Conservation (phyloP, 1,139 yeast species). For the Nakaseomyces delphensis region DNA sequence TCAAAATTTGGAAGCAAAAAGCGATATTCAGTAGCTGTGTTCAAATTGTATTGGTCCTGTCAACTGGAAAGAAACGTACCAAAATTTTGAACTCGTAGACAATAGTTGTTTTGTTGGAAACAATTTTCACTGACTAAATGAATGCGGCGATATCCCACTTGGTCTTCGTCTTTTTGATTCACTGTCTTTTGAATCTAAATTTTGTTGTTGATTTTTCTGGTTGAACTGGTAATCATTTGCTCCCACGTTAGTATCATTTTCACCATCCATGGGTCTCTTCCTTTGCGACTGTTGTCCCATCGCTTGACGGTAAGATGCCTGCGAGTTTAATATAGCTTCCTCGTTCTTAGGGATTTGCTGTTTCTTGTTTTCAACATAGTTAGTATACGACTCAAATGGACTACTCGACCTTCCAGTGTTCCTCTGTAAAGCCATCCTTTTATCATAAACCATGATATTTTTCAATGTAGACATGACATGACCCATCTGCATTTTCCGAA, state of each 20-base stretch:
- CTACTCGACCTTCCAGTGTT: background rate
- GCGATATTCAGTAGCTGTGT: too few species aligned
- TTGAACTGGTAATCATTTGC: background rate
- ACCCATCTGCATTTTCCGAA: constrained; percentile 63
- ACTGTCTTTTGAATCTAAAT: background rate
- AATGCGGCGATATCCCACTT: background rate
- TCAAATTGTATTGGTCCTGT: too few species aligned
- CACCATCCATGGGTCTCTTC: background rate
- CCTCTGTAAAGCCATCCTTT: background rate
- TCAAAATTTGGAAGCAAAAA: too few species aligned
- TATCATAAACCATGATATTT: constrained; percentile 27
- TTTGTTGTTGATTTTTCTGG: constrained; percentile 1
- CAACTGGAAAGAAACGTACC: background rate
- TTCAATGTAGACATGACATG: constrained; percentile 67
- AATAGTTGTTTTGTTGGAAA: background rate
- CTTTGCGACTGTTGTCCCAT: background rate
- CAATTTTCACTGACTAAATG: background rate
- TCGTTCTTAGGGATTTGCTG: background rate
- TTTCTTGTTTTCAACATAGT: constrained; percentile 2
- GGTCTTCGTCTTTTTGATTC: constrained; percentile 1
- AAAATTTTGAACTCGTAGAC: background rate
- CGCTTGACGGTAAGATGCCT: background rate
- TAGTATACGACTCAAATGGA: background rate
- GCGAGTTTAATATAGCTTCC: background rate
- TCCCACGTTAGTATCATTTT: background rate